Evolutionary conservation across 345 rosid species (phyloP).

Genomic region (Brassica nigra): DNA sequence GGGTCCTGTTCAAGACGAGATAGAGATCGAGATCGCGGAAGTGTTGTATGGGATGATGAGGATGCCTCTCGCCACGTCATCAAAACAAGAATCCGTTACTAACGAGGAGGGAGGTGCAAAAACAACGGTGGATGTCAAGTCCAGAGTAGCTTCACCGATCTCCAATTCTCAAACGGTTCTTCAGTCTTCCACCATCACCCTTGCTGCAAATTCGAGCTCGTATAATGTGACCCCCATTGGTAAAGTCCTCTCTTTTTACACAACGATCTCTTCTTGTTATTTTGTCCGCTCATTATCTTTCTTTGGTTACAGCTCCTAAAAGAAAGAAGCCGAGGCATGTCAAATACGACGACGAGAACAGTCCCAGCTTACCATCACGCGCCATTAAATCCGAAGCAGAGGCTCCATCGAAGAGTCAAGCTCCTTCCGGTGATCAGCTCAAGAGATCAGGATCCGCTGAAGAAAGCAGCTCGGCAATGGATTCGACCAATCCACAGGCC

Average conservation of each 20-base stretch:
- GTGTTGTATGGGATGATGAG: conserved; percentile 91
- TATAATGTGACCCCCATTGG: conserved; percentile 53
- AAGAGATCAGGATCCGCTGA: conserved; percentile 47
- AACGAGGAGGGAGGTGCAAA: conserved; percentile 52
- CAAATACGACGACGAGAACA: conserved; percentile 80
- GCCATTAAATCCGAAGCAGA: conserved; percentile 58
- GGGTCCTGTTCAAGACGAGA: conserved; percentile 72
- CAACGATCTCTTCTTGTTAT: not conserved
- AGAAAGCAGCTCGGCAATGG: conserved; percentile 48
- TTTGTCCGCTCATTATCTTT: conserved; percentile 43
- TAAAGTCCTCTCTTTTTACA: conserved; percentile 36
- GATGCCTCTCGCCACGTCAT: conserved; percentile 65
- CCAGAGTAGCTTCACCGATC: conserved; percentile 85
- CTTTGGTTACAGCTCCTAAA: conserved; percentile 75
- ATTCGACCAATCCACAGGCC: conserved; percentile 34
- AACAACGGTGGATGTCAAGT: conserved; percentile 46
- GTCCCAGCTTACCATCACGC: conserved; percentile 48
- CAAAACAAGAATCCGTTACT: conserved; percentile 61
- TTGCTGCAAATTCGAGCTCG: conserved; percentile 61
- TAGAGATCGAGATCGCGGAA: conserved; percentile 98
- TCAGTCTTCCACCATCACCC: conserved; percentile 59
- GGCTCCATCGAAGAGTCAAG: conserved; percentile 52
- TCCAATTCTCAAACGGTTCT: conserved; percentile 57
- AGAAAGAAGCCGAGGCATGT: conserved; percentile 85
- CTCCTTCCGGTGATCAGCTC: conserved; percentile 46